phyloP scores from a whole-genome alignment of 257 asterid species.

The Jacaranda copaia region DNA sequence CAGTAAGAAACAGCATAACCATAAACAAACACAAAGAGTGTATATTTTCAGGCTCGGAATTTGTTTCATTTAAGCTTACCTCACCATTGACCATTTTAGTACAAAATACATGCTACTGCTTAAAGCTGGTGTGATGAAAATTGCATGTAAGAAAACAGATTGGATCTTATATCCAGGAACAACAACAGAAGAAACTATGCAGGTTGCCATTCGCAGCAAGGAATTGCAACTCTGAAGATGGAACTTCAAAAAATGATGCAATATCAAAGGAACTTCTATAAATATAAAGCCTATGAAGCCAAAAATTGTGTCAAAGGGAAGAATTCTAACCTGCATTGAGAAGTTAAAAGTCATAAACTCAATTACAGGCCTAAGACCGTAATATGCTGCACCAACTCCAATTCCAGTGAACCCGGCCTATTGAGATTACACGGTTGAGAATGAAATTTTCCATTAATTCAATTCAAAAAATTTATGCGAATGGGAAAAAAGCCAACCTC shows the following conservation, averaged over 20 bases:
- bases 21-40: background rate
- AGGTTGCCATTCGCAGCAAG: slow-evolving; percentile 15
- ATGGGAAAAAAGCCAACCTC: slow-evolving; percentile 57
- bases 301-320: slow-evolving; percentile 18
- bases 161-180: slow-evolving; percentile 5
- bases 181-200: slow-evolving; percentile 1
- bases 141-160: background rate
- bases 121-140: background rate
- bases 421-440: slow-evolving; percentile 15
- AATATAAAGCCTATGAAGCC: background rate
- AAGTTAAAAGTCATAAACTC: slow-evolving; percentile 91
- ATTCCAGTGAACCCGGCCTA: slow-evolving; percentile 93
- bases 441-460: slow-evolving; percentile 6
- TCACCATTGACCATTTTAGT: background rate
- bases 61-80: slow-evolving; percentile 3
- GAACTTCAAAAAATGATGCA: slow-evolving; percentile 20
- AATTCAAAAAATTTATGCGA: slow-evolving; percentile 5
- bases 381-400: slow-evolving; percentile 89
- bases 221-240: slow-evolving; percentile 1
- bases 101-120: background rate
- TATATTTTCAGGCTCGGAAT: background rate
- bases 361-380: slow-evolving; percentile 77
- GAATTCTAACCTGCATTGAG: slow-evolving; percentile 79
- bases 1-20: slow-evolving; percentile 4
- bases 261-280: background rate